Evolutionary conservation across 169 alveolate species (phyloP), one percentile per base, ranked within the genome.

Genomic region (Eimeria necatrix): DNA sequence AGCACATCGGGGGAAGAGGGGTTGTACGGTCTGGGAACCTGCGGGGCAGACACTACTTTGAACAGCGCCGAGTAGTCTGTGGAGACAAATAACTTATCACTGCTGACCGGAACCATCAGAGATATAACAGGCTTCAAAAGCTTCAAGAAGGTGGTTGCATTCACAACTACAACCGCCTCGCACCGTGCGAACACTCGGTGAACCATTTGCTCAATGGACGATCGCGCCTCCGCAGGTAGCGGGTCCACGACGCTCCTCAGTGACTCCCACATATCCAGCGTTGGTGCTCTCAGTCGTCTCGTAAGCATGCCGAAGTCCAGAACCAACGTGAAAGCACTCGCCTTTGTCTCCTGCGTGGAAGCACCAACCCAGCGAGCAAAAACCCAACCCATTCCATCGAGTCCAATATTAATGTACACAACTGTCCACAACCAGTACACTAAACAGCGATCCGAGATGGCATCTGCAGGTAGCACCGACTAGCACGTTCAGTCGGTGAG

Each of bases 121-220:
- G 74, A 53, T 24, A 53, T 32, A 6, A 59, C 91, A 6, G 76
- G 74, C 16, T 26, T 84, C 20, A 59, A 26, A 52, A 59, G 60
- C 52, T 56, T 84, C 18, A 59, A 59, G 2, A 84, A 48, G 4
- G 22, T 0, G 10, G 89, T 49, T n/a, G 91, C 91, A 20, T 84
- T 84, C 76, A 84, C 76, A 10, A 84, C 59, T 32, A 84, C 91
- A 46, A 59, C 71, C 41, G 91, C 91, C 91, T 53, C 76, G 64
- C 91, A 84, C 53, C 56, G 53, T 41, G 51, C 18, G 24, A 84
- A 59, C 14, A 84, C 76, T 76, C 91, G 26, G 22, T 53, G 6
- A 16, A 84, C 91, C 91, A 84, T 56, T 4, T 59, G 61, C 8
- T 84, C 76, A 6, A 84, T 59, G 9, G 91, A 56, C n/a, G 4